Conservation (phyloP, 192 early-diverging fungal genomes). For the Coemansia sp. region DNA sequence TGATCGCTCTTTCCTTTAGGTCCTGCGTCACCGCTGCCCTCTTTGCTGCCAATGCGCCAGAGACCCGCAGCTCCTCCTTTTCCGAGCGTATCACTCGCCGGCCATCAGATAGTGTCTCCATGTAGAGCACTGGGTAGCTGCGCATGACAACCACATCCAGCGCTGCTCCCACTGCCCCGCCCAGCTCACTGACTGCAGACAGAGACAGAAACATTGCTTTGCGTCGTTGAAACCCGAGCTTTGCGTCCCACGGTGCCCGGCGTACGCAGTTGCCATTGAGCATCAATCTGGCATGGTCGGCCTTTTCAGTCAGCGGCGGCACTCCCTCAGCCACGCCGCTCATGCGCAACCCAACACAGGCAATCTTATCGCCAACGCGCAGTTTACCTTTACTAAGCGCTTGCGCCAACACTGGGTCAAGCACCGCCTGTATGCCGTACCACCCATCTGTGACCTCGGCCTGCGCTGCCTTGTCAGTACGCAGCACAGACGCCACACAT, state of each 20-base stretch:
- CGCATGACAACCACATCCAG: constrained; percentile 47
- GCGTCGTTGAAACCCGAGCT: constrained; percentile 32
- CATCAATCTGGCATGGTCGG: constrained; percentile 14
- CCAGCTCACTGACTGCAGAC: constrained; percentile 21
- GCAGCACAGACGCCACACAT: constrained; percentile 21
- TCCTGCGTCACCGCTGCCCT: constrained; percentile 13
- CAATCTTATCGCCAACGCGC: constrained; percentile 44
- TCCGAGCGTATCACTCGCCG: constrained; percentile 26
- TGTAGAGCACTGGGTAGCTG: constrained; percentile 37
- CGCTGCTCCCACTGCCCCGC: constrained; percentile 36
- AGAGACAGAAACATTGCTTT: constrained; percentile 28
- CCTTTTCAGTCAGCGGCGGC: constrained; percentile 24
- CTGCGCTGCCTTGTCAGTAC: not conserved
- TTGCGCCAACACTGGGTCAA: constrained; percentile 24
- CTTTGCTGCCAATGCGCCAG: constrained; percentile 5
- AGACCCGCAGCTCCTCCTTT: constrained; percentile 32
- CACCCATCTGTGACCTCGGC: constrained; percentile 51
- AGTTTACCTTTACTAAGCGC: constrained; percentile 23
- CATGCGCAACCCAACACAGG: constrained; percentile 27
- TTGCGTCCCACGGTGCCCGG: constrained; percentile 38
- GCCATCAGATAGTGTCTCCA: constrained; percentile 31
- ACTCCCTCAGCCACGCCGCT: constrained; percentile 25
- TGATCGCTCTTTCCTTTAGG: constrained; percentile 8
- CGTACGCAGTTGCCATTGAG: constrained; percentile 42
- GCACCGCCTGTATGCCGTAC: constrained; percentile 28